phyloP scores from a whole-genome alignment of 768 basidiomycete species.

The Tricholoma furcatifolium region DNA sequence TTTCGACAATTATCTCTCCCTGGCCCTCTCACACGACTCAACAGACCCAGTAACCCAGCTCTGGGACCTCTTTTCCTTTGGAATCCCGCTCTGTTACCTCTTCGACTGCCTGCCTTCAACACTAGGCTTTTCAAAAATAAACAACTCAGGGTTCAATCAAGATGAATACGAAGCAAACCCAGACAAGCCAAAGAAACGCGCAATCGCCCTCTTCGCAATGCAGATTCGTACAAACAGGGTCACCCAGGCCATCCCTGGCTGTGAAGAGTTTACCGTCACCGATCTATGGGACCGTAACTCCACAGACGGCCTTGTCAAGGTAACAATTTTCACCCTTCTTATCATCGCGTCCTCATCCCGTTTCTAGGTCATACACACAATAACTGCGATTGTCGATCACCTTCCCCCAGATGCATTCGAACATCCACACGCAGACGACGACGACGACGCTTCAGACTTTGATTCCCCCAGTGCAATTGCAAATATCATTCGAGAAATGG shows the following conservation, averaged over 20 bases:
- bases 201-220: slow-evolving; percentile 91
- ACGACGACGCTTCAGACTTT: slow-evolving; percentile 54
- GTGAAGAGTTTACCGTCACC: slow-evolving; percentile 85
- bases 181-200: slow-evolving; percentile 86
- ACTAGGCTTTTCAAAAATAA: slow-evolving; percentile 55
- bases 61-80: slow-evolving; percentile 92
- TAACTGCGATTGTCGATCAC: slow-evolving; percentile 77
- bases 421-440: slow-evolving; percentile 62
- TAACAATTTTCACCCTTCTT: slow-evolving; percentile 32
- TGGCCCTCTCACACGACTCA: slow-evolving; percentile 59
- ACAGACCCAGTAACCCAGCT: slow-evolving; percentile 93
- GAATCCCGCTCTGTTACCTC: slow-evolving; percentile 92
- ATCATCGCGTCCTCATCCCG: slow-evolving; percentile 4
- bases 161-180: slow-evolving; percentile 64
- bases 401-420: slow-evolving; percentile 72
- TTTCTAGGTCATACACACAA: slow-evolving; percentile 82
- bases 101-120: slow-evolving; percentile 85
- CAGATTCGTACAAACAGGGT: slow-evolving; percentile 69
- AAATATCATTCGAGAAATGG: slow-evolving; percentile 80
- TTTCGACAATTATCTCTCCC: slow-evolving; percentile 68
- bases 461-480: slow-evolving; percentile 42
- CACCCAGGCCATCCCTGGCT: slow-evolving; percentile 58
- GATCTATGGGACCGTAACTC: slow-evolving; percentile 90
- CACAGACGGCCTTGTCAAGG: slow-evolving; percentile 95
- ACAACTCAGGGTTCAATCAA: slow-evolving; percentile 66